These are phyloP conservation scores for Auricularia sp. DNA, from an alignment of 768 basidiomycete genomes.

Conservation along the genomic window DNA sequence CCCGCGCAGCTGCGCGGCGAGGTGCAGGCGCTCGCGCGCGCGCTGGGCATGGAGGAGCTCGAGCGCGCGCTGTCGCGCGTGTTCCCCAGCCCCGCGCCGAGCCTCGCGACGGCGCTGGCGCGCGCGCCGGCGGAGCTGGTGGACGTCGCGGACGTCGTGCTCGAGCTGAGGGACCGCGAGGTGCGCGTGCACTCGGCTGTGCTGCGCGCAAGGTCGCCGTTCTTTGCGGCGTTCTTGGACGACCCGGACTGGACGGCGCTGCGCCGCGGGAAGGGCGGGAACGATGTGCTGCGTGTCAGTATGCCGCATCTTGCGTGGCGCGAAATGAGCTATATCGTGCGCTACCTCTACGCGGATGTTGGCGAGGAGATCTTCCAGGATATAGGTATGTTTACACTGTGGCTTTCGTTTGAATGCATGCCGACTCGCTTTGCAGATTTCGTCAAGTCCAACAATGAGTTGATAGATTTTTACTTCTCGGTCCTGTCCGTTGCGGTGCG, in stretches of 20 bases:
- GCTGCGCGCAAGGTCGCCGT: constrained; percentile 71
- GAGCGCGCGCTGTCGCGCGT: neutral
- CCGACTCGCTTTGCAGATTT: constrained; percentile 37
- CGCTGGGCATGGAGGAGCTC: constrained; percentile 38
- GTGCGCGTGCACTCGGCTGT: constrained; percentile 53
- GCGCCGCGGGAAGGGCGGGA: constrained; percentile 35
- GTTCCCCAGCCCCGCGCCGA: neutral
- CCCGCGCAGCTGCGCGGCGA: constrained; percentile 48
- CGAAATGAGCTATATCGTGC: constrained; percentile 64
- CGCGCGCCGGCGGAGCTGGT: neutral
- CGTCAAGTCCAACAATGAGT: constrained; percentile 52
- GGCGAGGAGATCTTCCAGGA: constrained; percentile 58
- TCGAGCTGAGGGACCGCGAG: constrained; percentile 57
- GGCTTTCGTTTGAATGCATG: neutral
- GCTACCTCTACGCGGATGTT: constrained; percentile 67
- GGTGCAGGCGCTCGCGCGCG: constrained; percentile 43
- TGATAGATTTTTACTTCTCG: constrained; percentile 79
- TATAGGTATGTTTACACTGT: constrained; percentile 38
- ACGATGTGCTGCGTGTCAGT: constrained; percentile 51
- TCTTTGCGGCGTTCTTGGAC: constrained; percentile 78
- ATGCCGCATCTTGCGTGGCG: constrained; percentile 65
- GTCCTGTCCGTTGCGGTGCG: constrained; percentile 77
- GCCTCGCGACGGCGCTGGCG: neutral
- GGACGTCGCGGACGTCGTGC: constrained; percentile 43
- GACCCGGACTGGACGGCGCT: constrained; percentile 69